Conservation (phyloP, 1,284 basidiomycete species). For the Agroathelia rolfsii region DNA sequence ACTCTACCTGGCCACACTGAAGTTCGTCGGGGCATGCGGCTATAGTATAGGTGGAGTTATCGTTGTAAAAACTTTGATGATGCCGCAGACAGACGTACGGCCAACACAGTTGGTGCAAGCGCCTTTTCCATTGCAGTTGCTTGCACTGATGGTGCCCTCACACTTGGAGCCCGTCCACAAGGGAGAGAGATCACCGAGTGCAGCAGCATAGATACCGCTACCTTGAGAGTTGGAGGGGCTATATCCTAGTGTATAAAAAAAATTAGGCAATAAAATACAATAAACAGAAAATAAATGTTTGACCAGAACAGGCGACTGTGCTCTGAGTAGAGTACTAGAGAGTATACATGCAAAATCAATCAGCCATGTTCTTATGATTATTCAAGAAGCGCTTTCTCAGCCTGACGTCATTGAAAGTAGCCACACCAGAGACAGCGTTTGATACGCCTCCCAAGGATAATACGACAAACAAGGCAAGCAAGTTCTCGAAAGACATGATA, state of each 20-base stretch:
- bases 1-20: slow-evolving; percentile 5
- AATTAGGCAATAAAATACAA: slow-evolving; percentile 1
- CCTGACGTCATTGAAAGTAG: no score
- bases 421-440: no score
- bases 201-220: slow-evolving; percentile 22
- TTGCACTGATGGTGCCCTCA: slow-evolving; percentile 20
- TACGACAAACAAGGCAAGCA: no score
- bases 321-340: slow-evolving; percentile 21
- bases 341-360: no score
- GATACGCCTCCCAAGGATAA: no score
- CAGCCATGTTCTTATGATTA: no score
- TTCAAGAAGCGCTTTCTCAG: no score
- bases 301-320: slow-evolving; percentile 22
- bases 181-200: slow-evolving; percentile 25
- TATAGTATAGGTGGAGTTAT: background rate
- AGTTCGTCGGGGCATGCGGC: slow-evolving; percentile 6
- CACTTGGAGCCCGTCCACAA: slow-evolving; percentile 23
- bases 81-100: background rate
- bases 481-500: no score
- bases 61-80: background rate
- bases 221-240: slow-evolving; percentile 22
- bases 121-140: slow-evolving; percentile 14
- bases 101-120: slow-evolving; percentile 3
- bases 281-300: slow-evolving; percentile 1
- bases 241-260: slow-evolving; percentile 13